phyloP scores from a whole-genome alignment of 108 stramenopile genomes.

The Discostella pseudostelligera region DNA sequence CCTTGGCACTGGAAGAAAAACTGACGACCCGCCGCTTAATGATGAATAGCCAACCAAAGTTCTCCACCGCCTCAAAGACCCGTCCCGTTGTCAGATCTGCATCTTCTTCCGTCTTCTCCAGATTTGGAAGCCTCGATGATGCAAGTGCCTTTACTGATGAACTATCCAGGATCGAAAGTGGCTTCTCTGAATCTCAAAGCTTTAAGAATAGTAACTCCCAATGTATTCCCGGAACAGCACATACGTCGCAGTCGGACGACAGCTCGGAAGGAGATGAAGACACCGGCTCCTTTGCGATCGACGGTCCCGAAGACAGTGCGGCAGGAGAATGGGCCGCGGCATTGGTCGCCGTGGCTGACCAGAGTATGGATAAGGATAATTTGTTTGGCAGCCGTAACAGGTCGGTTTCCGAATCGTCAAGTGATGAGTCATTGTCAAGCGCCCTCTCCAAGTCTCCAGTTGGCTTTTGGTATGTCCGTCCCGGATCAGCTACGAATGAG shows the following conservation, averaged over 20 bases:
- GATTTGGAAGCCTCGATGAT: conserved; percentile 21
- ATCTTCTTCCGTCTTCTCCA: conserved; percentile 41
- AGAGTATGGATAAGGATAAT: conserved; percentile 40
- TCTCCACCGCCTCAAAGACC: conserved; percentile 16
- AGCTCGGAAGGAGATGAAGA: conserved; percentile 56
- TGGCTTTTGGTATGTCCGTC: conserved; percentile 55
- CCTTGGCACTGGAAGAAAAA: conserved; percentile 70
- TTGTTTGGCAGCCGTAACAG: conserved; percentile 18
- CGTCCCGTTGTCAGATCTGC: conserved; percentile 36
- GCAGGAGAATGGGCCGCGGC: conserved; percentile 85
- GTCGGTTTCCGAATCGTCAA: conserved; percentile 39
- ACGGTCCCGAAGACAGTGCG: conserved; percentile 46
- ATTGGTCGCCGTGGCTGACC: conserved; percentile 53
- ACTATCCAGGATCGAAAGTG: conserved; percentile 12
- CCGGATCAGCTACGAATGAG: conserved; percentile 33
- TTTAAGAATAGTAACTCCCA: conserved; percentile 8
- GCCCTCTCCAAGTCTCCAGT: conserved; percentile 39
- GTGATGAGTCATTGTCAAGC: conserved; percentile 7
- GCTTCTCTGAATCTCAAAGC: conserved; percentile 1
- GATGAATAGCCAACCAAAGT: conserved; percentile 1
- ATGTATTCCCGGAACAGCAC: conserved; percentile 43
- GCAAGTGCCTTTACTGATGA: conserved; percentile 43
- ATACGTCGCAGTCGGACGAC: conserved; percentile 73
- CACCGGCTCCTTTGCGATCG: conserved; percentile 34
- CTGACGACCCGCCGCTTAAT: conserved; percentile 42